Evolutionary conservation across 2,329 filamentous ascomycete species (phyloP), one percentile per base, ranked within the genome.

Genomic region (Emydomyces testavorans): DNA sequence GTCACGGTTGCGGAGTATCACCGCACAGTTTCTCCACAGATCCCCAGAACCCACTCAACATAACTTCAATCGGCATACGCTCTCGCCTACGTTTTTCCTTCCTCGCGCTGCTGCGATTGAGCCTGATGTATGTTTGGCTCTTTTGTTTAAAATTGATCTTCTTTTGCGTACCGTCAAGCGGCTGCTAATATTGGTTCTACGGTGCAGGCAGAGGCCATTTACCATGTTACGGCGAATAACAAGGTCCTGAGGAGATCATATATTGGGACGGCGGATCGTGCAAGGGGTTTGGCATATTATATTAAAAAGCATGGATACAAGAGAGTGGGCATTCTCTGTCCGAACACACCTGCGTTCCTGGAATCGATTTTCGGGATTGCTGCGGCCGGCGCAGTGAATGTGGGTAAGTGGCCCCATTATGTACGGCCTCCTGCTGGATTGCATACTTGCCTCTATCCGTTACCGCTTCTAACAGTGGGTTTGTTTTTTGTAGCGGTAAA

Each of bases 331-430:
- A 82, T 98, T 40, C 72, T 98, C 8, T 82, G 80, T 6, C 85
- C 92, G 2, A 98, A 98, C 63, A 98, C 92, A 1, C 92, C 92
- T 0, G 89, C 89, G 0, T 96, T 96, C 58, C 72, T 98, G 23
- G 90, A 96, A 67, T 78, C 80, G 5, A 85, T 94, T 52, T 98
- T 86, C 60, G 92, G 85, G 1, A 83, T 95, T 56, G 82, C 81
- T 0, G 89, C 85, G 1, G 85, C 85, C 0, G 87, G 87, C 1
- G 85, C 75, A 6, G 77, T 93, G 20, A 79, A 88, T 52, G 83
- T 94, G 46, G 74, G 73, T 72, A 61, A 41, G 24, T 42, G 1
- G 24, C n/a, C n/a, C n/a, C n/a, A n/a, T n/a, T n/a, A n/a, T n/a
- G n/a, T n/a, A n/a, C n/a, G n/a, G 2, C 24, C n/a, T 28, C 23